These are phyloP conservation scores for Collariella sp. DNA, from an alignment of 495 filamentous ascomycete species.

Conservation along the genomic window DNA sequence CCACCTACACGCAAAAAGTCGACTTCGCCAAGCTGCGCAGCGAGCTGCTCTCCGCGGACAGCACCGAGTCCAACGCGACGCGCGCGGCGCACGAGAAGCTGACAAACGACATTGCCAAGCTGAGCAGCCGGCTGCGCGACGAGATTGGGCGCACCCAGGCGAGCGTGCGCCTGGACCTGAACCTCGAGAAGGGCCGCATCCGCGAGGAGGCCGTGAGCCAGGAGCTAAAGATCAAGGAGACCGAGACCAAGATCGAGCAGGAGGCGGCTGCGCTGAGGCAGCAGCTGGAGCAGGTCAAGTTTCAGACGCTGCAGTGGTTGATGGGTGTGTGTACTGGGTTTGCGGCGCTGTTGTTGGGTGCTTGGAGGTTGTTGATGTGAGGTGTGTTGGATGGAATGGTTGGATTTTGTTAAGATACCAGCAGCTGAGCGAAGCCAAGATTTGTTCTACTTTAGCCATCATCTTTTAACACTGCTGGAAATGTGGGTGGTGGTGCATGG, in stretches of 20 bases:
- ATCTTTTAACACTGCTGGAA: too few species aligned
- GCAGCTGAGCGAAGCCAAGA: neutral
- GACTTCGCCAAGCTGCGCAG: constrained; percentile 98
- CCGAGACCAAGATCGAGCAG: constrained; percentile 96
- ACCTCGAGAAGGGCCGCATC: constrained; percentile 94
- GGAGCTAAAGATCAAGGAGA: constrained; percentile 98
- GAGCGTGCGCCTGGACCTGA: constrained; percentile 81
- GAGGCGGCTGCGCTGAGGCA: constrained; percentile 87
- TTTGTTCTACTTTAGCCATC: neutral
- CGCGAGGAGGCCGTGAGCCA: constrained; percentile 94
- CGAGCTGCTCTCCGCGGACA: constrained; percentile 84
- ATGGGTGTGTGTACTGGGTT: constrained; percentile 95
- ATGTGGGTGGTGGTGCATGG: too few species aligned
- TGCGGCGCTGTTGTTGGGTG: constrained; percentile 88
- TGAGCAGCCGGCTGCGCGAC: constrained; percentile 79
- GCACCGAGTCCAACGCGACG: constrained; percentile 79
- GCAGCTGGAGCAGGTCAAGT: constrained; percentile 93
- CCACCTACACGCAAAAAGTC: constrained; percentile 96
- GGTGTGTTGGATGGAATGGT: neutral
- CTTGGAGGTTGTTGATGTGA: constrained; percentile 78
- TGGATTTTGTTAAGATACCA: neutral
- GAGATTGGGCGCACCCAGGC: constrained; percentile 92
- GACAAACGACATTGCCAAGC: constrained; percentile 86
- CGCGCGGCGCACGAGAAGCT: constrained; percentile 86
- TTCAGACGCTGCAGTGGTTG: constrained; percentile 94